Evolutionary conservation across 176 grass and related monocot species (phyloP).

Genomic region (Hordeum marinum): DNA sequence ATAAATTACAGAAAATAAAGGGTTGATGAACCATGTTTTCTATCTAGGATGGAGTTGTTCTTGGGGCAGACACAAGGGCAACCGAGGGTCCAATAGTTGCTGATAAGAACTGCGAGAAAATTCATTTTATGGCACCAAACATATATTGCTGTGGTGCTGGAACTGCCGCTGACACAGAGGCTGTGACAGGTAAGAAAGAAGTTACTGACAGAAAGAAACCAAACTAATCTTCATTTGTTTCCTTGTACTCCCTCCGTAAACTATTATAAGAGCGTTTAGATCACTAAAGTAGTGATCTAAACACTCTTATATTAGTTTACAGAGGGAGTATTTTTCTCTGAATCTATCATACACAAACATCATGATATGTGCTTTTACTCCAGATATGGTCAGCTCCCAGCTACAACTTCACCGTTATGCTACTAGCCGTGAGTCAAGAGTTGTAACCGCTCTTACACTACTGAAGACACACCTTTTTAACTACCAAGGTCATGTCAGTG

Average conservation of each 20-base stretch:
- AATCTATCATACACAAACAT: neutral
- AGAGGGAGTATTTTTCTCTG: conserved; percentile 1
- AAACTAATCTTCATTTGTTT: neutral
- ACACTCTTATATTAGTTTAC: no score
- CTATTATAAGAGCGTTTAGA: no score
- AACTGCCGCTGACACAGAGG: conserved; percentile 86
- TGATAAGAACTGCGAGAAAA: conserved; percentile 95
- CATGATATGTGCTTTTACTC: conserved; percentile 9
- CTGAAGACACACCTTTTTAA: conserved; percentile 89
- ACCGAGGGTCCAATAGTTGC: conserved; percentile 96
- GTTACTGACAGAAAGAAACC: neutral
- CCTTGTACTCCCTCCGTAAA: no score
- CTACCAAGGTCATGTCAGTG: conserved; percentile 91
- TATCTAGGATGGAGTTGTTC: conserved; percentile 91
- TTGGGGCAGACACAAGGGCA: conserved; percentile 91
- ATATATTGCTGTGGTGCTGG: conserved; percentile 94
- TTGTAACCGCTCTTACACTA: conserved; percentile 81
- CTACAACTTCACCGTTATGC: conserved; percentile 92
- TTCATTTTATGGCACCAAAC: conserved; percentile 91
- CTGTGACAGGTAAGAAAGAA: conserved; percentile 55
- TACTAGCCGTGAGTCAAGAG: conserved; percentile 87
- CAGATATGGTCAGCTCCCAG: conserved; percentile 97
- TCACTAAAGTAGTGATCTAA: no score
- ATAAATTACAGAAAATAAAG: neutral
- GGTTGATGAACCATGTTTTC: neutral